Base-by-base conservation (phyloP, 352 stramenopile species). In the Phytophthora pistaciae region DNA sequence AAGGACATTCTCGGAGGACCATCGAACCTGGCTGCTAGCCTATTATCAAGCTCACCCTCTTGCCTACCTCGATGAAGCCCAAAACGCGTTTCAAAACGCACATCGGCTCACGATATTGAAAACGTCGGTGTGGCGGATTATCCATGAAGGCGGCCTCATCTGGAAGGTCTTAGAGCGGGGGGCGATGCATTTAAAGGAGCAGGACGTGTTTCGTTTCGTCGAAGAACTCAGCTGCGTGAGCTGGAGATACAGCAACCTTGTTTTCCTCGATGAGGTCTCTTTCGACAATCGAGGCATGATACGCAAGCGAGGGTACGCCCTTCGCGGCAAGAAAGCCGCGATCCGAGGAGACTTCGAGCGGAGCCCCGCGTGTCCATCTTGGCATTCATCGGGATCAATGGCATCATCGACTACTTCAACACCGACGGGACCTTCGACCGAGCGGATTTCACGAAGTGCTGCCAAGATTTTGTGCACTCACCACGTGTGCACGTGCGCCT, bases 61-160 rank as follows among this genome's bases (percentile, higher is more conserved):
- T 10, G 44, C 59, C 2, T 77, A 70, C 14, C 27, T 77, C 5
- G 59, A 77, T 40, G 70, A 77, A 62, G 70, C 70, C 8, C 70
- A 73, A 64, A 42, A 18, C 36, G 10, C 11, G 36, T 42, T 42
- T 42, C 36, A 42, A 1, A 16, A 42, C 10, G 36, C 11, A 18
- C 36, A 42, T 16, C 36, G 36, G 11, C 36, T 42, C 36, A 16
- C 36, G 36, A 42, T 42, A 42, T 42, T 11, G 13, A 42, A 42
- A 11, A 42, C 36, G 3, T 42, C 36, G 36, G 36, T 42, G 36
- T 42, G 36, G 36, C 11, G 36, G 11, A 42, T 42, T 11, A 42
- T 42, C 36, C 36, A 42, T 42, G 36, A 42, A 5, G 36, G 11
- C 36, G 36, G 36, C 36, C 10, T 42, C 36, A 42, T 2, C 10